Evolutionary conservation across 345 rosid genomes (phyloP).

Genomic region (Erucastrum elatum): DNA sequence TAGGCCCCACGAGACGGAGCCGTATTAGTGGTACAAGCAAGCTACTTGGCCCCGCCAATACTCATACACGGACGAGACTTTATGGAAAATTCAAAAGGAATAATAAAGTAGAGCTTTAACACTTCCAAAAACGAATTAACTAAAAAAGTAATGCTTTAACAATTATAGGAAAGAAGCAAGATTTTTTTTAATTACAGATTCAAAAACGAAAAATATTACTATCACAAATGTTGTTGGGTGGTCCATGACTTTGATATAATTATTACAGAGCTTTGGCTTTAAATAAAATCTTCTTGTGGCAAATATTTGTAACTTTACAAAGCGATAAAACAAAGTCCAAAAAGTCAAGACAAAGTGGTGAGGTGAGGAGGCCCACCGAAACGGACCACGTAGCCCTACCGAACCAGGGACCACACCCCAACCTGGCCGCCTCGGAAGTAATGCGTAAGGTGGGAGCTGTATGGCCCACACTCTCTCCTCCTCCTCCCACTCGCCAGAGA

Average conservation of each 20-base stretch:
- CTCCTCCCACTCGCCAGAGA: constrained; percentile 20
- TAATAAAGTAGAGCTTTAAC: constrained; percentile 7
- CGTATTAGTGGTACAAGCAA: constrained; percentile 35
- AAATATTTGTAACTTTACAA: background rate
- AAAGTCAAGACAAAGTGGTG: constrained; percentile 23
- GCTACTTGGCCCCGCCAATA: constrained; percentile 32
- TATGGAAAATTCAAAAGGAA: background rate
- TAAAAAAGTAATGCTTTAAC: background rate
- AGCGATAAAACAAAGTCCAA: constrained; percentile 3
- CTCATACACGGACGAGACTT: constrained; percentile 25
- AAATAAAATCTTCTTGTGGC: background rate
- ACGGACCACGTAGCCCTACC: constrained; percentile 50
- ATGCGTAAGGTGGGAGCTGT: constrained; percentile 39
- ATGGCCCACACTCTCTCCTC: constrained; percentile 28
- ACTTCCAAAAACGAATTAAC: background rate
- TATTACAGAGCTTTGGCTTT: constrained; percentile 20
- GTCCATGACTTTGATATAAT: constrained; percentile 18
- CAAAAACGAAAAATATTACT: background rate
- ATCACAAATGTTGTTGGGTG: constrained; percentile 29
- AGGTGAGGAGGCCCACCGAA: constrained; percentile 21
- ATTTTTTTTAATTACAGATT: background rate
- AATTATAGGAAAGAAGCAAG: background rate
- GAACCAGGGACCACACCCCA: constrained; percentile 50
- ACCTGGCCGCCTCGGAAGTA: constrained; percentile 52
- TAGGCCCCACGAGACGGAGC: constrained; percentile 23